Conservation (phyloP, 331 rosid genomes). For the Erythrophleum ivorense region DNA sequence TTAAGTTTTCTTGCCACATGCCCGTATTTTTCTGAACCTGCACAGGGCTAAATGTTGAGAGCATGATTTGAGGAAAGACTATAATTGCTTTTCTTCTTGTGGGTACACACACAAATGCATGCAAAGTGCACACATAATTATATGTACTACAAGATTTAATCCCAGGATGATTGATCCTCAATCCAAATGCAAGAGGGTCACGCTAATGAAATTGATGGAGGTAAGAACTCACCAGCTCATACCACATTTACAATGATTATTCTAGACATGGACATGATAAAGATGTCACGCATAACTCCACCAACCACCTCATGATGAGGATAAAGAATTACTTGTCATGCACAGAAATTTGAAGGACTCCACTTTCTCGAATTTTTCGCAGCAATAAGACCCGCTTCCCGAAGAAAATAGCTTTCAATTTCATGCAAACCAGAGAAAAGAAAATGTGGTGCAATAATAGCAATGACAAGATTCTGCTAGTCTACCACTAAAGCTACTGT, state of each 20-base stretch:
- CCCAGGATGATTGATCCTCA: background rate
- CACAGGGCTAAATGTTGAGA: background rate
- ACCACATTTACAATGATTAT: slow-evolving; percentile 14
- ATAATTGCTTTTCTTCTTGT: slow-evolving; percentile 10
- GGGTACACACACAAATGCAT: slow-evolving; percentile 4
- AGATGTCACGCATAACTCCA: slow-evolving; percentile 24
- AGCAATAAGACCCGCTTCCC: slow-evolving; percentile 1
- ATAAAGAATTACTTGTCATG: background rate
- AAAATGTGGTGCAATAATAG: slow-evolving; percentile 5
- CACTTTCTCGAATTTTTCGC: background rate
- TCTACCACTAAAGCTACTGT: slow-evolving; percentile 10
- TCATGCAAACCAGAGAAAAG: background rate
- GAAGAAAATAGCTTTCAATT: slow-evolving; percentile 6
- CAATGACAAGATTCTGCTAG: slow-evolving; percentile 26
- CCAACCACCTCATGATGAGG: slow-evolving; percentile 27
- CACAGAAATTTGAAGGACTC: background rate
- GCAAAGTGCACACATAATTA: slow-evolving; percentile 14
- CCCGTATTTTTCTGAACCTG: background rate
- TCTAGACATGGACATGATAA: slow-evolving; percentile 11
- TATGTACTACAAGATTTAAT: background rate
- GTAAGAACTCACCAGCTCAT: background rate
- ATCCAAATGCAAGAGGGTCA: slow-evolving; percentile 1
- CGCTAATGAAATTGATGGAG: background rate
- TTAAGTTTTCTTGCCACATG: background rate
- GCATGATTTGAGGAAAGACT: slow-evolving; percentile 12